Evolutionary conservation across 164 flowering plant genomes (phyloP), one percentile per base, ranked within the genome.

Genomic region (Vitis amurensis): DNA sequence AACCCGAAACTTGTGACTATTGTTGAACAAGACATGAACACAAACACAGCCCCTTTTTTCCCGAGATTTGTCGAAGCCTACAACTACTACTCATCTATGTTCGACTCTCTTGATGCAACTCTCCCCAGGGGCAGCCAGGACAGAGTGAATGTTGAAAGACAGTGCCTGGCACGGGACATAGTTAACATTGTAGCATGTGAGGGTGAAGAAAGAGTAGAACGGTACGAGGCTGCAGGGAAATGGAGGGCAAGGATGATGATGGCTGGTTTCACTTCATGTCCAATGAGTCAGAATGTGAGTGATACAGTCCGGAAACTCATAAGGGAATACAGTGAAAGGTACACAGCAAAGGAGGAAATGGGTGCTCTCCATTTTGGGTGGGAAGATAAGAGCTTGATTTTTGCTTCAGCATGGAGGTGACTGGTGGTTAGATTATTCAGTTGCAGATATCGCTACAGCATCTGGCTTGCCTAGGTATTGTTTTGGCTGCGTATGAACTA

Each of bases 241-340:
- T 95, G 99, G 99, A 87, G 90, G 68, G 94, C 97, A 13, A 85
- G 99, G 76, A 95, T 95, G 99, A 83, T 61, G 61, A 95, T 95
- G 99, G 98, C 99, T 1, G 99, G 97, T 23, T 93, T 95, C 69
- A 72, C 53, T 1, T 50, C 97, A 3, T 78, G 77, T 66, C 85
- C 91, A 9, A 71, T 93, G 81, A 83, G 94, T 67, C 9, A 58
- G 0, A 70, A 70, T n/a, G 94, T 90, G 50, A 80, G 69, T 27
- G 81, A 73, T 16, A 66, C 75, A 27, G 90, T 91, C 13, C 66
- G 60, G 67, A 64, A 77, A 8, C 84, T 89, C n/a, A 85, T 87
- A 49, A 79, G 72, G 75, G 71, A 83, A 74, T 95, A 95, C 47
- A 89, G 89, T 52, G 84, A 89, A 65, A 81, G 83, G 81, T 95